Evolutionary conservation across 176 grass and related monocot genomes (phyloP), one percentile per base, ranked within the genome.

Genomic region (Zizania latifolia): DNA sequence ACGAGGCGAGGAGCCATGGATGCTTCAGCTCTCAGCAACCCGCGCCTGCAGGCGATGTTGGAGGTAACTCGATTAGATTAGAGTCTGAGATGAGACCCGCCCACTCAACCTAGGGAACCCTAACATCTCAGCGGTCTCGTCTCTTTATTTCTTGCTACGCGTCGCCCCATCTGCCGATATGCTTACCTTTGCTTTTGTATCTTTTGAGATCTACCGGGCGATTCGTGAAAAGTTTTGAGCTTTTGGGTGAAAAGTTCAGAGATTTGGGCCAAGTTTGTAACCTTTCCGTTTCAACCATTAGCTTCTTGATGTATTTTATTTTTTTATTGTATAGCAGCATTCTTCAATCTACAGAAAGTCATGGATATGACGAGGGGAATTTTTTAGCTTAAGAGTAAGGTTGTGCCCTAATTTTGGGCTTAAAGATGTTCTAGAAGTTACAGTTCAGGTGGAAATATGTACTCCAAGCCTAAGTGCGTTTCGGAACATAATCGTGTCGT

Each of bases 11-110:
- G 15, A 53, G 16, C 44, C 17, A 87, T 87, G 74, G 85, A 87
- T 65, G 36, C 79, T 32, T 82, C 85, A 23, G 51, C 38, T 63
- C 38, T 72, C 66, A 76, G 8, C 63, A 50, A 78, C 37, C 66
- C 48, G 37, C 50, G 74, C 1, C 30, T 87, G 8, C 39, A 60
- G 51, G 37, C 75, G 37, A 62, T 83, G 11, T 3, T 88, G 1
- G 75, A 83, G 80, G 80, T 88, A 76, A 65, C 16, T 2, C 39
- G 12, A 30, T 2, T 6, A 10, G 5, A 1, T 33, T 5, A 15
- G 19, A n/a, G 17, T 51, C 19, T 8, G 13, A 6, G 13, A 62
- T 9, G 4, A 10, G 4, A 10, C 30, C n/a, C 10, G 17, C 29
- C 65, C 21, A 39, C 53, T 46, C 22, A 1, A 38, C 13, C 45